Percentiles rank a stretch among this genome's conserved stretches.
phyloP scores from a whole-genome alignment of 805 yeast species.

The Wickerhamomyces kurtzmanii region DNA sequence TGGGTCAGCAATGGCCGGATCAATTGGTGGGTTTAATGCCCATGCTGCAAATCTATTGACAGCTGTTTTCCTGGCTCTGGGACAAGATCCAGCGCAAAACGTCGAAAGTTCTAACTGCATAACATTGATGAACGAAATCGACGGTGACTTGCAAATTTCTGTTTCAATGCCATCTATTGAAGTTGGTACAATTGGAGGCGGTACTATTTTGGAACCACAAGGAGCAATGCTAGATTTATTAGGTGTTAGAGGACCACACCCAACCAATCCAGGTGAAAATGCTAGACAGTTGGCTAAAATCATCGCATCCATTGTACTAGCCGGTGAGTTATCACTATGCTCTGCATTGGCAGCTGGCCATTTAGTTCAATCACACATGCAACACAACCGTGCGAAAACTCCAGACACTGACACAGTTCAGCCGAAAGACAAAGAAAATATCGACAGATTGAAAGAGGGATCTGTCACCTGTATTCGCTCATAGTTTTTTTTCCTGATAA shows the following conservation, averaged over 20 bases:
- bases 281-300: conserved; percentile 89
- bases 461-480: conserved; percentile 73
- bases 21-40: conserved; percentile 96
- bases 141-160: conserved; percentile 79
- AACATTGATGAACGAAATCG: conserved; percentile 78
- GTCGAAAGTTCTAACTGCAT: conserved; percentile 97
- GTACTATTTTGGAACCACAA: conserved; percentile 95
- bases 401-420: conserved; percentile 19
- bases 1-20: conserved; percentile 98
- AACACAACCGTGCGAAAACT: conserved; percentile 70
- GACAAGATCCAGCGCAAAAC: conserved; percentile 99
- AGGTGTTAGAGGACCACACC: conserved; percentile 94
- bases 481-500: too few relatives aligned
- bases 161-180: conserved; percentile 99
- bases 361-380: conserved; percentile 95
- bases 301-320: conserved; percentile 90
- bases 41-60: conserved; percentile 97
- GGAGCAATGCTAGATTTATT: conserved; percentile 90
- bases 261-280: conserved; percentile 87
- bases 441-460: conserved; percentile 54
- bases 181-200: conserved; percentile 99
- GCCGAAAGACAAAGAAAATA: conserved; percentile 19
- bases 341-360: conserved; percentile 98
- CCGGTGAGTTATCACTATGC: conserved; percentile 91
- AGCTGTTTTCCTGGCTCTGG: conserved; percentile 89